Base-by-base conservation (phyloP, 306 rosid genomes). In the Cyclanthera cordifolia region DNA sequence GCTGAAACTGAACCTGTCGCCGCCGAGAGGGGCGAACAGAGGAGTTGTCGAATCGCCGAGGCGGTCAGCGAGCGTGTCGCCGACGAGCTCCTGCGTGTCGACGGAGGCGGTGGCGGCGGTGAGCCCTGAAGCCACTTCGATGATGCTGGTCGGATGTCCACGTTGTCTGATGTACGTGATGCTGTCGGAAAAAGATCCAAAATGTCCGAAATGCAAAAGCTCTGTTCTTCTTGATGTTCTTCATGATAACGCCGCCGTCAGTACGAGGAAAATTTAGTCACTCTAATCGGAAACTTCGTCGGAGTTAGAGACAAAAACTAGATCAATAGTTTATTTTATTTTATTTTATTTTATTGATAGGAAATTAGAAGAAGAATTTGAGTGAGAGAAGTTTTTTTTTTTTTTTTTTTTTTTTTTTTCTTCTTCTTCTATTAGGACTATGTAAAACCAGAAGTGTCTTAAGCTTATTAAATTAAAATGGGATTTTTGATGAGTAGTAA, bases 181-280 rank as follows among this genome's bases (percentile, higher is more conserved):
- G 99, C 86, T 94, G 15, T 79, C 88, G 2, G 92, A 86, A 67
- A 79, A 81, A 23, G 91, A 94, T 32, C 95, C 91, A 0, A 88
- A 86, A 53, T 94, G 99, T 73, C 99, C 97, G 25, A 94, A 85
- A 56, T 94, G 99, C 88, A 88, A 88, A 73, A 90, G 91, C 87
- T 88, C 99, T 9, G 90, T 83, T 67, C 85, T 94, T 74, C 91
- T 94, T 7, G 95, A 94, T 53, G 83, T 93, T 49, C 82, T 77
- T 53, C 88, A 83, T 37, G 90, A 87, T 71, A 79, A 69, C 61
- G 28, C 70, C 59, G 23, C 74, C 78, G 30, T 51, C 63, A 77
- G 65, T 58, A 54, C 81, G 59, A 86, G 83, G 63, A 83, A 66
- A 83, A 74, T 72, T 73, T 87, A 66, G 34, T 39, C 11, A 61